phyloP scores from a whole-genome alignment of 2,329 filamentous ascomycete genomes.

The Phialophora tarda region DNA sequence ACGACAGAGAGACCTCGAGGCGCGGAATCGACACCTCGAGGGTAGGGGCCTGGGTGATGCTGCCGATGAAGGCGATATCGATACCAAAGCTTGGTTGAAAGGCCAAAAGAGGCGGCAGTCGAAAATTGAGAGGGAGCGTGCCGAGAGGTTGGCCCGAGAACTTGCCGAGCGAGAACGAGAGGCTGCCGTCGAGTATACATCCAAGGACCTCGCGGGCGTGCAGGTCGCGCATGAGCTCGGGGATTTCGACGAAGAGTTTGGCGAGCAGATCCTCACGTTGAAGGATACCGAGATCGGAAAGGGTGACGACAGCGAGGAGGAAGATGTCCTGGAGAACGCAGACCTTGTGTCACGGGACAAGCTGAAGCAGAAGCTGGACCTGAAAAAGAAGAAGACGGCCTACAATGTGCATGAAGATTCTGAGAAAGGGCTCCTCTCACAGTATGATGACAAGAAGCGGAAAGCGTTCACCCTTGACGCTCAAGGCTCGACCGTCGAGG shows the following conservation, averaged over 20 bases:
- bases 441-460: constrained; percentile 94
- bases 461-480: constrained; percentile 88
- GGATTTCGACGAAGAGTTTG: constrained; percentile 69
- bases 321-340: constrained; percentile 73
- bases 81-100: constrained; percentile 85
- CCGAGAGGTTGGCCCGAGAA: constrained; percentile 74
- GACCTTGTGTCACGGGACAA: constrained; percentile 51
- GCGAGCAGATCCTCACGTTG: constrained; percentile 87
- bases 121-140: constrained; percentile 77
- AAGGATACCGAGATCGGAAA: constrained; percentile 79
- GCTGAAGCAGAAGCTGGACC: constrained; percentile 70
- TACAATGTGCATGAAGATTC: constrained; percentile 85
- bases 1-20: constrained; percentile 82
- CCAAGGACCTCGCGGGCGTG: constrained; percentile 84
- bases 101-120: constrained; percentile 93
- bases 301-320: constrained; percentile 76
- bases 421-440: constrained; percentile 74
- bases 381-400: constrained; percentile 85
- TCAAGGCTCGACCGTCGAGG: constrained; percentile 71
- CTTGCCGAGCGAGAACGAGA: constrained; percentile 74
- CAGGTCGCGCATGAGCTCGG: constrained; percentile 87
- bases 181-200: constrained; percentile 76
- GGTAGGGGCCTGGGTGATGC: constrained; percentile 83
- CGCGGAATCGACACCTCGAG: constrained; percentile 74
- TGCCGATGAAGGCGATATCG: constrained; percentile 67